These are phyloP conservation scores for Biscutella laevigata DNA, from an alignment of 441 rosid species.

Conservation along the genomic window DNA sequence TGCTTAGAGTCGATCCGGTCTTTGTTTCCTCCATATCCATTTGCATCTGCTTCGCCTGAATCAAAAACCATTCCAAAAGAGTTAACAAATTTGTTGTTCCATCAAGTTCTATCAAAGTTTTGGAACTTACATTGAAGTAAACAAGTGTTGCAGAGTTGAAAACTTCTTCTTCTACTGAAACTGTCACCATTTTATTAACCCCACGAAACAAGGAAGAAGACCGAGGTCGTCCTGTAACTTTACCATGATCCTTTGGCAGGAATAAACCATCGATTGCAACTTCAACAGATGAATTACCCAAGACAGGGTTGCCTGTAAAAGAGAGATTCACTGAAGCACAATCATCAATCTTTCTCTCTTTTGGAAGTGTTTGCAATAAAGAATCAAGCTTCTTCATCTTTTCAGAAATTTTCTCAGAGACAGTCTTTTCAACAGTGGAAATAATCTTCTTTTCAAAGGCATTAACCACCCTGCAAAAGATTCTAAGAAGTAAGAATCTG, in stretches of 20 bases:
- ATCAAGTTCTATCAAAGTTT: background rate
- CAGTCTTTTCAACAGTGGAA: conserved; percentile 50
- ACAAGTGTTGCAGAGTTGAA: conserved; percentile 50
- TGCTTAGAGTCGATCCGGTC: conserved; percentile 53
- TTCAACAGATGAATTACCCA: conserved; percentile 49
- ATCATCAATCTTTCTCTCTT: conserved; percentile 36
- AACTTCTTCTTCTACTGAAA: conserved; percentile 53
- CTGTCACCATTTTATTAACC: conserved; percentile 45
- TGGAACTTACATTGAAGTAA: conserved; percentile 62
- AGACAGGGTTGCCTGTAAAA: conserved; percentile 43
- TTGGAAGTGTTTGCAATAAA: conserved; percentile 58
- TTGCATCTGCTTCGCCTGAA: conserved; percentile 61
- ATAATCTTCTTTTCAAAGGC: conserved; percentile 53
- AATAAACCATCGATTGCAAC: conserved; percentile 56
- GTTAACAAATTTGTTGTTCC: conserved; percentile 5
- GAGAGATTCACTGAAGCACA: conserved; percentile 59
- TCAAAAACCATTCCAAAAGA: conserved; percentile 14
- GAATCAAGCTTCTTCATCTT: conserved; percentile 57
- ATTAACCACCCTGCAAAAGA: conserved; percentile 45
- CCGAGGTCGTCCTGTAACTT: conserved; percentile 14
- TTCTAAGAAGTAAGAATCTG: background rate
- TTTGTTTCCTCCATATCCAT: conserved; percentile 41
- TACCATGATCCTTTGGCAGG: conserved; percentile 24
- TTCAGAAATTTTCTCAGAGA: conserved; percentile 43
- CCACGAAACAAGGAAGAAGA: conserved; percentile 25